Conservation (phyloP, 495 filamentous ascomycete genomes). For the Margaritispora aquatica region DNA sequence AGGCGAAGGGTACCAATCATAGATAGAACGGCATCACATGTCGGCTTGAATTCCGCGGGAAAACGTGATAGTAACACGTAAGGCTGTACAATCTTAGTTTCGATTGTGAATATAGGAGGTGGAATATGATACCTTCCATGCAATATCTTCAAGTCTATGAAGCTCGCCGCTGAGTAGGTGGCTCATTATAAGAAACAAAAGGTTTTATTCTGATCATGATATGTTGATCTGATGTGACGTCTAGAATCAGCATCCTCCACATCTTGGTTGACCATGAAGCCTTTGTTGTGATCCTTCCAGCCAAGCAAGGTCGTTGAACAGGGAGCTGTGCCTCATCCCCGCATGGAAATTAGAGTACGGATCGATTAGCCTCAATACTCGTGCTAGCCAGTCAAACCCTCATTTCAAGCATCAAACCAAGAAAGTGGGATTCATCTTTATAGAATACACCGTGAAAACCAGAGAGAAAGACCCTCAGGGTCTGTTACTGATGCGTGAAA, state of each 20-base stretch:
- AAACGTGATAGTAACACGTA: slow-evolving; percentile 3
- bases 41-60: not conserved
- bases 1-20: slow-evolving; percentile 5
- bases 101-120: not conserved
- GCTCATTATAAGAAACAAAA: not conserved
- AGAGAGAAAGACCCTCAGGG: too few relatives aligned
- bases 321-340: not conserved
- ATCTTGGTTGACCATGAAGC: too few relatives aligned
- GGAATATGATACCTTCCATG: slow-evolving; percentile 3
- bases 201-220: not conserved
- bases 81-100: not conserved
- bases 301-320: not conserved
- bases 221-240: too few relatives aligned
- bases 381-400: too few relatives aligned
- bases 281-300: not conserved
- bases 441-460: too few relatives aligned
- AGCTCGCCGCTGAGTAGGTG: not conserved
- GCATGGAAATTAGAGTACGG: not conserved
- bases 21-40: slow-evolving; percentile 3
- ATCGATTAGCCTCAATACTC: too few relatives aligned
- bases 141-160: not conserved
- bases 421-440: too few relatives aligned
- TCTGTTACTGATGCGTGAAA: too few relatives aligned
- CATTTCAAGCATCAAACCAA: too few relatives aligned
- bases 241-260: too few relatives aligned